Conservation (phyloP, 2,329 filamentous ascomycete genomes). For the Beauveria caledonica region DNA sequence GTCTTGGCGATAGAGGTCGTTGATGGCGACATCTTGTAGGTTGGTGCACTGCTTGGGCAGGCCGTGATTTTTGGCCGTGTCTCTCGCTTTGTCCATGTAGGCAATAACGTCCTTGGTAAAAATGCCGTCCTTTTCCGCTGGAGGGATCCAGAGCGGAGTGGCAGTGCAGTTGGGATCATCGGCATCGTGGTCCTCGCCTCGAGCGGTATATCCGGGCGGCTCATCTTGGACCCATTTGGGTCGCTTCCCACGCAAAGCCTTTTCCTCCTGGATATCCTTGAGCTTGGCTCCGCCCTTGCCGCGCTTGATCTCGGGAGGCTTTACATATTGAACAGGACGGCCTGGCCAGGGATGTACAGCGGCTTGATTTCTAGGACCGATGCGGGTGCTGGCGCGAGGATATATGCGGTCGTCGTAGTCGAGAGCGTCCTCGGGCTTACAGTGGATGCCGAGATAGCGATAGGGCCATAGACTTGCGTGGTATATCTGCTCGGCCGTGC, state of each 20-base stretch:
- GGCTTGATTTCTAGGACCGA: conserved; percentile 88
- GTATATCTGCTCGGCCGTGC: conserved; percentile 79
- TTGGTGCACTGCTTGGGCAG: conserved; percentile 74
- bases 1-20: conserved; percentile 61
- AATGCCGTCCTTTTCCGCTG: conserved; percentile 42
- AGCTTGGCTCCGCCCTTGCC: conserved; percentile 70
- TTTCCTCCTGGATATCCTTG: conserved; percentile 82
- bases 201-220: conserved; percentile 73
- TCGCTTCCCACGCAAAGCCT: conserved; percentile 66
- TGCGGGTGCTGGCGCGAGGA: conserved; percentile 83
- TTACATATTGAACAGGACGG: conserved; percentile 80
- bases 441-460: conserved; percentile 91
- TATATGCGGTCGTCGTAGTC: conserved; percentile 98
- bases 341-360: conserved; percentile 80
- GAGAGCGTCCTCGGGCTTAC: conserved; percentile 86
- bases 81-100: conserved; percentile 65
- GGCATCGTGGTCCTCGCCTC: conserved; percentile 68
- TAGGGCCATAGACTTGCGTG: conserved; percentile 95
- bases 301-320: conserved; percentile 73
- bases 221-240: conserved; percentile 94
- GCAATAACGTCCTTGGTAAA: conserved; percentile 57
- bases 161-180: conserved; percentile 70
- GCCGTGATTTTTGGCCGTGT: conserved; percentile 57
- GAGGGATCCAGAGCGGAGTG: conserved; percentile 70
- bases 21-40: conserved; percentile 73